Base-by-base conservation (phyloP, 352 stramenopile genomes). In the Phytophthora nicotianae region DNA sequence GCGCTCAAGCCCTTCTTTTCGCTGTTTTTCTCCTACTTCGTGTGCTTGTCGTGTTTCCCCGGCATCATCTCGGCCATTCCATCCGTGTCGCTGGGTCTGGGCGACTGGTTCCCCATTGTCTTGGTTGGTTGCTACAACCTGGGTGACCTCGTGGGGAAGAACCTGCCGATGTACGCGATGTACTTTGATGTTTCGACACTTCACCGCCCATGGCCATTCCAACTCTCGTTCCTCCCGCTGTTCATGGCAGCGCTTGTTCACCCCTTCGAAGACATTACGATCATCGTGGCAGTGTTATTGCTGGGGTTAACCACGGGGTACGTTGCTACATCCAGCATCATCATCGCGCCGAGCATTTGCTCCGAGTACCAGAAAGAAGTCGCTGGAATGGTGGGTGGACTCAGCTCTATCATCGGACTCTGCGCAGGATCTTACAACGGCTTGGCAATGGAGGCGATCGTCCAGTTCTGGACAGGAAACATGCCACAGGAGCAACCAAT, bases 61-160 rank as follows among this genome's bases (percentile, higher is more conserved):
- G 85, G 85, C 45, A 79, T 94, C 62, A 92, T 88, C 33, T 87
- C 79, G 47, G 79, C 72, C 49, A 81, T 92, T 35, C 77, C 72
- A 19, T 92, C 83, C 10, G 83, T 77, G 46, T 85, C 79, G 24
- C 68, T 87, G 37, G 23, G 57, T 10, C 52, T 91, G 20, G 78
- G 67, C 11, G 79, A 88, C 65, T 92, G 83, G 81, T 94, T 91
- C 50, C 74, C 85, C 2, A 87, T 94, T 41, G 70, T 94, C 0
- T 59, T 92, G 14, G 84, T 91, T 13, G 83, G 81, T 2, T 86
- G 79, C 69, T 94, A 82, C 62, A 94, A 88, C 50, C 35, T 90
- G 10, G 85, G 83, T 27, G 85, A 94, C 51, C 72, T 92, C 20
- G 49, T 94, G 2, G 85, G 85, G n/a, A 94, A 94, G 68, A 92